These are phyloP conservation scores for Pseudogymnoascus sp. DNA, from an alignment of 2,329 filamentous ascomycete species.

Conservation along the genomic window DNA sequence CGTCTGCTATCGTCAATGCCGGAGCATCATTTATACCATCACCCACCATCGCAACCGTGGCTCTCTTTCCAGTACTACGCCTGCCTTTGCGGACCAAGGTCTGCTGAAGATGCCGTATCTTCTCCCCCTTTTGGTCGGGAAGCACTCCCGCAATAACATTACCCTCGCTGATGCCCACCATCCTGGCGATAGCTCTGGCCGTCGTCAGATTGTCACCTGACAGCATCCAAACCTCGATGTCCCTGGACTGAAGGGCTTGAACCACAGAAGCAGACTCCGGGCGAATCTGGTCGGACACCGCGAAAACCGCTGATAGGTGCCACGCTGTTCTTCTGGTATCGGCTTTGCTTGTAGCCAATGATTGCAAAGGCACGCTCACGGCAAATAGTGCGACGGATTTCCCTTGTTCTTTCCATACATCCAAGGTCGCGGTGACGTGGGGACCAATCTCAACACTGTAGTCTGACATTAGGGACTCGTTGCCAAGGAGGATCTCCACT, in stretches of 20 bases:
- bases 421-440: too few species aligned
- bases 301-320: too few species aligned
- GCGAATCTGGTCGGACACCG: constrained; percentile 71
- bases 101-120: constrained; percentile 34
- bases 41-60: constrained; percentile 73
- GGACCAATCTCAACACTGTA: too few species aligned
- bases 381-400: too few species aligned
- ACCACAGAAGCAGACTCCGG: constrained; percentile 60
- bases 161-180: constrained; percentile 59
- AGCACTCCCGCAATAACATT: constrained; percentile 82
- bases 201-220: constrained; percentile 76
- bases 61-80: constrained; percentile 32
- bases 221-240: constrained; percentile 76
- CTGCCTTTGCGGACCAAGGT: constrained; percentile 18
- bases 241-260: constrained; percentile 50
- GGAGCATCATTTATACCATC: constrained; percentile 85
- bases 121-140: constrained; percentile 48
- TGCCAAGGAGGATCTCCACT: too few species aligned
- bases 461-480: too few species aligned
- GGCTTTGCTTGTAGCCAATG: too few species aligned
- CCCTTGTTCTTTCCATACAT: too few species aligned
- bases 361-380: too few species aligned
- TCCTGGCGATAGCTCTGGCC: constrained; percentile 64
- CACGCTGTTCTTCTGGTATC: too few species aligned
- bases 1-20: constrained; percentile 69